Base-by-base conservation (phyloP, 2,329 filamentous ascomycete genomes). In the Aspergillus flavus region DNA sequence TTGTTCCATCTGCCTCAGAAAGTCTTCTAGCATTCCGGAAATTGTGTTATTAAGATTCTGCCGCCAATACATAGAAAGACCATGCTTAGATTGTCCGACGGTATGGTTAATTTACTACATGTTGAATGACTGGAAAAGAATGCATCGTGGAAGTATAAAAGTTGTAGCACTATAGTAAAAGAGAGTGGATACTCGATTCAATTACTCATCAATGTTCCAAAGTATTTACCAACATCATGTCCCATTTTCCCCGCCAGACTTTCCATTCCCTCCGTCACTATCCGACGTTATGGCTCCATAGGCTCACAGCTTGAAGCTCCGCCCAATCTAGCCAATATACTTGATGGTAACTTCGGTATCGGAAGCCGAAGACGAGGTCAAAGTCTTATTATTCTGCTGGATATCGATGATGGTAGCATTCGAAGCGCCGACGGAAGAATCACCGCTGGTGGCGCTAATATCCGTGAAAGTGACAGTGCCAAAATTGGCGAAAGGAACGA, bases 391-490 rank as follows among this genome's bases (percentile, higher is more conserved):
- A 61, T 65, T 73, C 73, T 83, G 80, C 72, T 80, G 64, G 59
- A 84, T 82, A 59, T 84, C 81, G 48, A 84, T 74, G 61, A 83
- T 73, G 4, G 75, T 78, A 32, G 78, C 78, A n/a, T 75, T 77
- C 4, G 71, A 72, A 6, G 76, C 74, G 3, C 77, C 73, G 21
- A 75, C 75, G 19, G 66, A 75, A 56, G 62, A 72, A 41, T 64
- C 64, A 23, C 59, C 68, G 32, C 67, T 69, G 5, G 70, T 75
- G n/a, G 78, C 81, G 46, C 69, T 71, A 52, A 78, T 75, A 54
- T 70, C 69, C 2, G 77, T 79, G 70, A 85, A 85, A n/a, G 76
- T 77, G n/a, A 84, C 80, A n/a, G 76, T 80, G 7, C 80, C 80
- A 64, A 84, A 85, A 70, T 84, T 68, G 36, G 78, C 80, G 58